Conservation (phyloP, 768 basidiomycete species). For the Amanita rimosa region DNA sequence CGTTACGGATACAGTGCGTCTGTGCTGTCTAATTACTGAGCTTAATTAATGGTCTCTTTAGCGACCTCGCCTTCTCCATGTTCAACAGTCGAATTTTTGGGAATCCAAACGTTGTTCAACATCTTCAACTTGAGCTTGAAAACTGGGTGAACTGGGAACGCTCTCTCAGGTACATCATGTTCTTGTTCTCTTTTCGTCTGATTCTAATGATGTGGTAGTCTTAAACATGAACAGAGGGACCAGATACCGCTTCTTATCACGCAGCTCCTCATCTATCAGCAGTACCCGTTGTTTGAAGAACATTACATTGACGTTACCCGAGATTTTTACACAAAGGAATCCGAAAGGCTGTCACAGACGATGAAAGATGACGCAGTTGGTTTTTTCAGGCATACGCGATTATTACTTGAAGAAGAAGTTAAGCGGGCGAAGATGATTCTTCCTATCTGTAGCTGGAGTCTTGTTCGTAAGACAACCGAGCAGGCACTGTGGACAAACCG, state of each 20-base stretch:
- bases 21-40: background rate
- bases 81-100: conserved; percentile 44
- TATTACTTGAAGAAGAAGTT: conserved; percentile 44
- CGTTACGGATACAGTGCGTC: conserved; percentile 35
- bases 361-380: conserved; percentile 31
- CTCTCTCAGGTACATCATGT: conserved; percentile 20
- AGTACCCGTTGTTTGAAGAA: conserved; percentile 51
- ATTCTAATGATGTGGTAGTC: conserved; percentile 14
- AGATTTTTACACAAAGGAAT: conserved; percentile 45
- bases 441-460: conserved; percentile 33
- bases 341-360: conserved; percentile 22
- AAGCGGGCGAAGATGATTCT: conserved; percentile 41
- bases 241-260: conserved; percentile 39
- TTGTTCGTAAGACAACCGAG: conserved; percentile 44
- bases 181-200: background rate
- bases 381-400: conserved; percentile 41
- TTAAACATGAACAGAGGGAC: conserved; percentile 24
- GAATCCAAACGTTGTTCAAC: conserved; percentile 28
- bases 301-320: conserved; percentile 38
- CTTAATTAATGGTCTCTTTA: conserved; percentile 15
- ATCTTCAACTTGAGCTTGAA: conserved; percentile 31
- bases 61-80: conserved; percentile 44
- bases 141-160: conserved; percentile 50
- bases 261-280: conserved; percentile 44
- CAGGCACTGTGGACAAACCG: conserved; percentile 33